These are phyloP conservation scores for Aspergillus sp. DNA, from an alignment of 2,329 filamentous ascomycete genomes.

Conservation along the genomic window DNA sequence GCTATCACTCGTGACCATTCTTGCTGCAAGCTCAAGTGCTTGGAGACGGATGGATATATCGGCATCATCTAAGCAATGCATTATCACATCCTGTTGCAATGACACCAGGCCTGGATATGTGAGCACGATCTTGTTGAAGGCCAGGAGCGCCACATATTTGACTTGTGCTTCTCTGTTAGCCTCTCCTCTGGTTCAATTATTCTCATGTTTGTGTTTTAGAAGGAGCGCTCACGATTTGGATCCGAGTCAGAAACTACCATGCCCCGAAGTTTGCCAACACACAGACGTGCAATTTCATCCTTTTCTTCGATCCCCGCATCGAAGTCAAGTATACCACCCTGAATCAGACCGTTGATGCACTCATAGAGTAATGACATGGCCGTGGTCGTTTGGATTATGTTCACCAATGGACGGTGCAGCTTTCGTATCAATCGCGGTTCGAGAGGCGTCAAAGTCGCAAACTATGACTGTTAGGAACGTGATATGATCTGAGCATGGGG, in stretches of 20 bases:
- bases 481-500: not conserved
- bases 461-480: slow-evolving; percentile 56
- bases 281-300: slow-evolving; percentile 89
- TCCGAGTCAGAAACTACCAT: slow-evolving; percentile 95
- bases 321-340: slow-evolving; percentile 87
- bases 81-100: slow-evolving; percentile 91
- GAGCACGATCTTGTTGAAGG: slow-evolving; percentile 90
- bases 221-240: slow-evolving; percentile 72
- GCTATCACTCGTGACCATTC: slow-evolving; percentile 90
- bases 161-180: slow-evolving; percentile 54
- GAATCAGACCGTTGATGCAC: slow-evolving; percentile 97
- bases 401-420: slow-evolving; percentile 83
- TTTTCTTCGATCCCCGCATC: slow-evolving; percentile 77
- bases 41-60: slow-evolving; percentile 96
- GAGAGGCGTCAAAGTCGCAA: slow-evolving; percentile 88
- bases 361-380: slow-evolving; percentile 99
- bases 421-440: slow-evolving; percentile 92
- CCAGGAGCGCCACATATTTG: slow-evolving; percentile 94
- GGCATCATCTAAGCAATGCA: slow-evolving; percentile 92
- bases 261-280: slow-evolving; percentile 86
- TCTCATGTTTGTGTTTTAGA: not conserved
- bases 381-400: slow-evolving; percentile 88
- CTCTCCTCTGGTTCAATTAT: not conserved
- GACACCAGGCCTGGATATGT: slow-evolving; percentile 88
- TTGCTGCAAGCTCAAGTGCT: slow-evolving; percentile 85